phyloP scores from a whole-genome alignment of 1,284 basidiomycete genomes.

The Trametes pubescens region DNA sequence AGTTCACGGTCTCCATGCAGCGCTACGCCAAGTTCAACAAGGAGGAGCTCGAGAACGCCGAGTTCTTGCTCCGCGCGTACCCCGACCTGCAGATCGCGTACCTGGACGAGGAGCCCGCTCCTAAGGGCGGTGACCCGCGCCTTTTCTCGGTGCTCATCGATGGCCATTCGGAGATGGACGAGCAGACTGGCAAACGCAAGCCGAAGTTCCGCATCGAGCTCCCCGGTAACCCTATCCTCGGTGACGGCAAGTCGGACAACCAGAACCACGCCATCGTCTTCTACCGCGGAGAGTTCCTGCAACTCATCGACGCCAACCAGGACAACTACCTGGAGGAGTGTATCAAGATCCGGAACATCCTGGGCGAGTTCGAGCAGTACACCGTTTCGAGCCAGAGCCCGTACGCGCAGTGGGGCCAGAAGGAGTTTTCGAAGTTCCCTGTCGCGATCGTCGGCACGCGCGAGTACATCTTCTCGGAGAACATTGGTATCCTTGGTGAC shows the following conservation, averaged over 20 bases:
- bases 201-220: constrained; percentile 99
- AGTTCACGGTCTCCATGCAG: constrained; percentile 99
- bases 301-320: constrained; percentile 99
- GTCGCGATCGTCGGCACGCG: constrained; percentile 99
- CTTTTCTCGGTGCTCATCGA: constrained; percentile 97
- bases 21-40: constrained; percentile 99
- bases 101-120: constrained; percentile 93
- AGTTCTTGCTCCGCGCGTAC: constrained; percentile 97
- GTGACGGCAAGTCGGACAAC: constrained; percentile 99
- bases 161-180: constrained; percentile 96
- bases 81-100: constrained; percentile 99
- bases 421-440: constrained; percentile 90
- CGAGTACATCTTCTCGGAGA: constrained; percentile 99
- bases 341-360: constrained; percentile 97
- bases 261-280: constrained; percentile 99
- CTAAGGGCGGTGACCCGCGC: constrained; percentile 89
- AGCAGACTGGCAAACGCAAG: constrained; percentile 87
- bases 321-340: constrained; percentile 99
- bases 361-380: constrained; percentile 98
- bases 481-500: constrained; percentile 99
- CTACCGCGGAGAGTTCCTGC: constrained; percentile 98
- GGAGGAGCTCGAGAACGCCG: constrained; percentile 98
- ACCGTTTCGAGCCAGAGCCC: constrained; percentile 92
- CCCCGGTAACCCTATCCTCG: constrained; percentile 99
- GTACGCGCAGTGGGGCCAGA: constrained; percentile 93